A percentile compares a stretch with the other conserved stretches of the same genome.
Conservation (phyloP, 768 basidiomycete species). For the Naganishia friedmannii region DNA sequence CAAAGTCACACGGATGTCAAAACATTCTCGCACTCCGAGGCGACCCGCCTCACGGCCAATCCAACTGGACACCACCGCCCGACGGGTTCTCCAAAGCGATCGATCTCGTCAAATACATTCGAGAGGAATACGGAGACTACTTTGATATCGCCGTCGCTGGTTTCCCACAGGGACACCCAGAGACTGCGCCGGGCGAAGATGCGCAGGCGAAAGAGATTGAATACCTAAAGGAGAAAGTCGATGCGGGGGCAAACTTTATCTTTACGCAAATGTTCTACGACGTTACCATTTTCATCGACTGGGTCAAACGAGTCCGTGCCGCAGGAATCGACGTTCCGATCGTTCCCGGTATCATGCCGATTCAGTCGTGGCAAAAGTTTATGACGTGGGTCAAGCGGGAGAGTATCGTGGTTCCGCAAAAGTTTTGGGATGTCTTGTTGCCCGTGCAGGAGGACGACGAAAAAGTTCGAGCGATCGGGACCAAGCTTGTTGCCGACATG, state of each 20-base stretch:
- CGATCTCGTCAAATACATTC: slow-evolving; percentile 87
- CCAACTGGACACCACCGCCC: slow-evolving; percentile 87
- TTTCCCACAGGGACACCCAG: slow-evolving; percentile 79
- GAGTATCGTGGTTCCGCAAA: slow-evolving; percentile 64
- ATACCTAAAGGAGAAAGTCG: slow-evolving; percentile 85
- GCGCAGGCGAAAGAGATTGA: slow-evolving; percentile 63
- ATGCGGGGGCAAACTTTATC: slow-evolving; percentile 85
- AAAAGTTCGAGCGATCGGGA: slow-evolving; percentile 85
- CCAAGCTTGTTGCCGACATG: slow-evolving; percentile 91
- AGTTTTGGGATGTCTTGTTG: slow-evolving; percentile 70
- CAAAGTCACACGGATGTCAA: slow-evolving; percentile 80
- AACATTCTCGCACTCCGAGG: slow-evolving; percentile 92
- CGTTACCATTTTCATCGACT: slow-evolving; percentile 80
- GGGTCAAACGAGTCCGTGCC: slow-evolving; percentile 77
- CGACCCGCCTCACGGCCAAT: slow-evolving; percentile 82
- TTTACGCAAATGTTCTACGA: slow-evolving; percentile 99
- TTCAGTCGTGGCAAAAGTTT: slow-evolving; percentile 96
- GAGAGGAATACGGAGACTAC: slow-evolving; percentile 76
- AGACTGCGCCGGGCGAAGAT: slow-evolving; percentile 60
- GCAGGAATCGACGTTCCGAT: slow-evolving; percentile 86
- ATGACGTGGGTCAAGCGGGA: slow-evolving; percentile 59
- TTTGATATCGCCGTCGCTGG: slow-evolving; percentile 94
- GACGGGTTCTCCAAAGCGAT: slow-evolving; percentile 86
- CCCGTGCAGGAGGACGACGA: slow-evolving; percentile 90
- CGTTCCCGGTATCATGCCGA: slow-evolving; percentile 89